Base-by-base conservation (phyloP, 176 grass and related monocot genomes). In the Triticum monococcum region DNA sequence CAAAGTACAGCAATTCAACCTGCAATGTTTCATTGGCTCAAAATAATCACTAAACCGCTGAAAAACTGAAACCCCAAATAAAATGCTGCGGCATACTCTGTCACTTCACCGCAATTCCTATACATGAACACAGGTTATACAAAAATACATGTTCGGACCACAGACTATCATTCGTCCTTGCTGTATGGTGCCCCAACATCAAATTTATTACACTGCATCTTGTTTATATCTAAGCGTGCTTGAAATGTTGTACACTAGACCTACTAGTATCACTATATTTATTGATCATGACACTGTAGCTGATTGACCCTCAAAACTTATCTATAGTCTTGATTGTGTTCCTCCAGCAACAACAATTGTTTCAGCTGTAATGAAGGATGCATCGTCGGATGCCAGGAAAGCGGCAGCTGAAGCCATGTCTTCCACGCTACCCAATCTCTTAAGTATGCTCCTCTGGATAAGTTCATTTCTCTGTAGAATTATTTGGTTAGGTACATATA, bases 351-450 rank as follows among this genome's bases (percentile, higher is more conserved):
- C 86, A 65, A 95, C 93, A 18, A 95, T 87, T 9, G 93, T 98
- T 98, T 98, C 96, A 17, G 86, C 96, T 14, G 96, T 95, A 54
- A 98, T 95, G 79, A 85, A 98, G 12, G 96, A 93, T 25, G 93
- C 75, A 26, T 98, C 96, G 8, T 95, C 93, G 9, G 96, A 98
- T 31, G 96, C 96, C 70, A 98, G 78, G 63, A 98, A 98, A 13
- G 91, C 93, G 0, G 84, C 86, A 2, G 91, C 88, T 20, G 93
- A 89, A 62, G 90, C 93, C 93, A 98, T 98, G 88, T 98, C 93
- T 46, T 88, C 82, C n/a, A 95, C 93, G 7, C 86, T 78, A 35
- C 96, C 96, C 54, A 98, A 85, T 84, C 92, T 94, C 75, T 96
- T 98, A 31, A 98, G 85, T 13, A 81, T 84, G 32, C 38, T 91